These are phyloP conservation scores for Pogostemon cablin DNA, from an alignment of 257 asterid genomes.

Conservation along the genomic window DNA sequence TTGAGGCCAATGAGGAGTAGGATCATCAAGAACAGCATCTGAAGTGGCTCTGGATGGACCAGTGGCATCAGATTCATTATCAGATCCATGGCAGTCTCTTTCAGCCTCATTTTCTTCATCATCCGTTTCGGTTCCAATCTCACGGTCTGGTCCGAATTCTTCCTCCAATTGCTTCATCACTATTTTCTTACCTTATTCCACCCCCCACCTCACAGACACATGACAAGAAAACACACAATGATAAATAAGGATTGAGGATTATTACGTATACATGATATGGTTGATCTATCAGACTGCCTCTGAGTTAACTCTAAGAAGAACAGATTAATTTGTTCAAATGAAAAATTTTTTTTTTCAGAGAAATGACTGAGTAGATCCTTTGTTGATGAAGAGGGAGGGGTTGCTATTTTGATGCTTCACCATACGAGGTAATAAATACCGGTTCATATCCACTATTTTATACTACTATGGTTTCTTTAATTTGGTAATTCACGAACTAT, in stretches of 20 bases:
- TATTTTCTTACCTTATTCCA: background rate
- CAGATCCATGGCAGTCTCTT: conserved; percentile 42
- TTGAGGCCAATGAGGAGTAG: conserved; percentile 71
- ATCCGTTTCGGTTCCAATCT: conserved; percentile 68
- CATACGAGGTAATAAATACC: conserved; percentile 24
- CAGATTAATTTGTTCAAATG: conserved; percentile 9
- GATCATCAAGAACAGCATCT: conserved; percentile 29
- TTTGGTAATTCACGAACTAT: too few species aligned
- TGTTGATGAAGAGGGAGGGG: conserved; percentile 3
- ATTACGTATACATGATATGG: background rate
- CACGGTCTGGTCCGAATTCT: conserved; percentile 64
- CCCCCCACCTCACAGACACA: background rate
- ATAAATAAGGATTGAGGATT: background rate
- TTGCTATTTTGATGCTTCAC: conserved; percentile 44
- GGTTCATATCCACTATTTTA: conserved; percentile 7
- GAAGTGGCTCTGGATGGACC: conserved; percentile 40
- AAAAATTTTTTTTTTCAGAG: conserved; percentile 21
- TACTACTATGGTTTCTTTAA: background rate
- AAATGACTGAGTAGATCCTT: conserved; percentile 20
- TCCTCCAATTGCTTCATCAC: conserved; percentile 68
- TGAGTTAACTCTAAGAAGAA: conserved; percentile 19
- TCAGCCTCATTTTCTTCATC: conserved; percentile 85
- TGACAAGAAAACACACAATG: background rate
- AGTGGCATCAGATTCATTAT: conserved; percentile 63
- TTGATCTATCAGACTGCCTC: conserved; percentile 7